Base-by-base conservation (phyloP, 2,329 filamentous ascomycete species). In the Phialophora macrospora region DNA sequence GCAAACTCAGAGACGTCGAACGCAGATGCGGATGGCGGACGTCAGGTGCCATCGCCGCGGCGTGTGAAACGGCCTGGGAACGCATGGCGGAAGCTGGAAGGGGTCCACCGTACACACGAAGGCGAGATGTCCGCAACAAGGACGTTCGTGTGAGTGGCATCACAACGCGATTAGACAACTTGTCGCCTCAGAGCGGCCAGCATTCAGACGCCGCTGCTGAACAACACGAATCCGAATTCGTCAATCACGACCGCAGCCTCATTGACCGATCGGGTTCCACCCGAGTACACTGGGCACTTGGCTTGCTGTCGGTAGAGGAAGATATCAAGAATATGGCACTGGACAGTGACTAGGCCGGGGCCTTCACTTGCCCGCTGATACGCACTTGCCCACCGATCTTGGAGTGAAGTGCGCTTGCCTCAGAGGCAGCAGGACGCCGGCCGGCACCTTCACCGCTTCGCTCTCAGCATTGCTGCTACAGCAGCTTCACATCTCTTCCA, bases 21-120 rank as follows among this genome's bases (percentile, higher is more conserved):
- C 86, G 88, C 1, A 82, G 95, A 7, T 97, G 92, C 0, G 95
- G 95, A 0, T 97, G 92, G 90, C 90, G 92, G 72, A 92, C 90
- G 1, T 90, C 92, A 1, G 85, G 87, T 38, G 87, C 93, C 48
- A 94, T 97, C 68, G 92, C 92, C 0, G 83, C 86, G 56, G 93
- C 92, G 1, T 96, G 92, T 76, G 93, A 98, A 77, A 89, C 88
- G 2, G 85, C 88, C 0, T 99, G 95, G 95, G 85, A 88, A 67
- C 57, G 58, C 26, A 71, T 71, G 63, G 71, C 66, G 11, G 60
- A 69, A 49, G 81, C 90, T 71, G 91, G 91, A 0, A 84, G 87
- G 54, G 94, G 93, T 0, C 92, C 93, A 3, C 87, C 87, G 0
- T 97, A 96, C 75, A 77, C 80, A 58, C 81, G 85, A 28, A 81